Evolutionary conservation across 108 stramenopile species (phyloP), one percentile per base, ranked within the genome.

Genomic region (Skeletonema tropicum): DNA sequence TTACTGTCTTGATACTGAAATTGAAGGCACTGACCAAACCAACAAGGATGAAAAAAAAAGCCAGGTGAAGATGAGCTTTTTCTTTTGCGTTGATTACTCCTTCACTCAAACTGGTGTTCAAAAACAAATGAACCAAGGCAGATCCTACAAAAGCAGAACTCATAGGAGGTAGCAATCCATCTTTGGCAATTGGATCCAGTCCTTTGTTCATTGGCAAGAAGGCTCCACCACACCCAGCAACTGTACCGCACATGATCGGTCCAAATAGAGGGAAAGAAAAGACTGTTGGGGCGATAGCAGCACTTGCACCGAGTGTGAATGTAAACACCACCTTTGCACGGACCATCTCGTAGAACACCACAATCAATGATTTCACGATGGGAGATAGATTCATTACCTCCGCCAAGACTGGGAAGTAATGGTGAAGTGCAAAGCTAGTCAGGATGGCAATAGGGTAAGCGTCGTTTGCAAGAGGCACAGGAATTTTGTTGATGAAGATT

Each of bases 121-220:
- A 71, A 71, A 91, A 88, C 23, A 96, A 71, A 79, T 96, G 95
- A 68, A 82, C 82, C 64, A 83, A 80, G n/a, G 91, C 85, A 4
- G 95, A 90, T 19, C 81, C 95, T 25, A 85, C 66, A 41, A 87
- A 84, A 48, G 95, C 95, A 30, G 91, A 83, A 25, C 86, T 75
- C 89, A 93, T 91, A 65, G 89, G 89, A 70, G 90, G 82, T 39
- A 80, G 75, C 67, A 96, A 65, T 36, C 95, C 95, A 74, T 66
- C 73, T 23, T 68, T 83, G 64, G 85, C 67, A 70, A 96, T 84
- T 17, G 96, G 96, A 68, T 90, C 86, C 66, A 97, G 83, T 19
- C 96, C 96, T 82, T 94, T 95, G 85, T 77, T 90, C 62, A 94
- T 57, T 7, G 96, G 96, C 52, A 97, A 42, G 66, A 97, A 97